Evolutionary conservation across 768 basidiomycete genomes (phyloP).

Genomic region (Wakefieldia striispora): DNA sequence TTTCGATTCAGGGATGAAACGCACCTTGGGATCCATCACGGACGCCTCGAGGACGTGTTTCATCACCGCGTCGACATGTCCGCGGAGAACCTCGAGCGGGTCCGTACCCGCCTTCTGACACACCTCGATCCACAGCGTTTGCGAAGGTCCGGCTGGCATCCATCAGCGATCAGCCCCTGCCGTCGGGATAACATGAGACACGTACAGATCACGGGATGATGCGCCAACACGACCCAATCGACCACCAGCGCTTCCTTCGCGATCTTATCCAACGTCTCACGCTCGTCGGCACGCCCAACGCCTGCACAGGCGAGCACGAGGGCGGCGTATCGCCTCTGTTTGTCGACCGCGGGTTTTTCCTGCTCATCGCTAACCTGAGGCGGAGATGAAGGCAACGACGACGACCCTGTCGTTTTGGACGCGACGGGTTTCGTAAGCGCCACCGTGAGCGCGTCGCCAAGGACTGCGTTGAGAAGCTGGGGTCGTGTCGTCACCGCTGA

Average conservation of each 20-base stretch:
- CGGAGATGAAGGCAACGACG: background rate
- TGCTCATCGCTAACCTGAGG: conserved; percentile 34
- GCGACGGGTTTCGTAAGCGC: conserved; percentile 42
- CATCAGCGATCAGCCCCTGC: no score
- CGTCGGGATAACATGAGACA: background rate
- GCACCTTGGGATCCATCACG: conserved; percentile 46
- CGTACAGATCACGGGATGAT: conserved; percentile 68
- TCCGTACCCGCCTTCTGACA: conserved; percentile 69
- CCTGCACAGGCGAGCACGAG: conserved; percentile 52
- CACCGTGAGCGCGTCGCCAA: conserved; percentile 57
- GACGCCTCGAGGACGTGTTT: conserved; percentile 48
- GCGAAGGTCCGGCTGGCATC: conserved; percentile 16
- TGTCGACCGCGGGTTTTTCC: conserved; percentile 43
- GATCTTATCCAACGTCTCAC: conserved; percentile 38
- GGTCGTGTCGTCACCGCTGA: conserved; percentile 40
- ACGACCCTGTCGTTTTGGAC: conserved; percentile 21
- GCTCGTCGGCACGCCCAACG: conserved; percentile 39
- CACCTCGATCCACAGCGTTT: conserved; percentile 68
- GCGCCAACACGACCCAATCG: conserved; percentile 63
- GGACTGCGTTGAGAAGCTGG: conserved; percentile 45
- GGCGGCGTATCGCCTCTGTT: conserved; percentile 50
- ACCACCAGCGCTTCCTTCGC: conserved; percentile 47
- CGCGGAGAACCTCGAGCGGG: conserved; percentile 58
- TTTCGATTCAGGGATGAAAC: background rate
- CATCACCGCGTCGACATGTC: conserved; percentile 49